Conservation (phyloP, 192 early-diverging fungal genomes). For the Backusella morwellensis region DNA sequence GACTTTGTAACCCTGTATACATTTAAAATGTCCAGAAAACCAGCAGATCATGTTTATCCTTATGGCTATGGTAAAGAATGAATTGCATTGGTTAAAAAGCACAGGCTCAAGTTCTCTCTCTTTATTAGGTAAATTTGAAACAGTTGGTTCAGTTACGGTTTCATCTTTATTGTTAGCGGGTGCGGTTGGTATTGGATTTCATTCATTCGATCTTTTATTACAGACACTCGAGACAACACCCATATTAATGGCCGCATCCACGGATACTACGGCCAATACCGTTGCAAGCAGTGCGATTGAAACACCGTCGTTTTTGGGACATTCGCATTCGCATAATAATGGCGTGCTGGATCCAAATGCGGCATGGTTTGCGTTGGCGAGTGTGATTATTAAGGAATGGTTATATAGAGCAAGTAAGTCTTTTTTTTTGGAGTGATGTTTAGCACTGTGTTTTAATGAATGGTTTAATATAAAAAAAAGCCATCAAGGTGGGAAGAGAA, state of each 20-base stretch:
- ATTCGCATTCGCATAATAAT: conserved; percentile 23
- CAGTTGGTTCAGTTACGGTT: conserved; percentile 62
- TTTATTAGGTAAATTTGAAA: conserved; percentile 54
- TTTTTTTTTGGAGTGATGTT: background rate
- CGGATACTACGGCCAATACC: background rate
- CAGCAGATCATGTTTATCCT: conserved; percentile 61
- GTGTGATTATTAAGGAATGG: conserved; percentile 74
- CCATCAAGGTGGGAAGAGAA: conserved; percentile 58
- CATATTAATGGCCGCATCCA: conserved; percentile 1
- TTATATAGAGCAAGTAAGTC: conserved; percentile 63
- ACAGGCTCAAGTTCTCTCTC: background rate
- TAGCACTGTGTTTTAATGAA: background rate
- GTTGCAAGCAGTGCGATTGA: conserved; percentile 20
- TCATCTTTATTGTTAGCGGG: conserved; percentile 67
- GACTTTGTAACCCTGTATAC: conserved; percentile 83
- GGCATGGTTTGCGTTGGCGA: conserved; percentile 66
- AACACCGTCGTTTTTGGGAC: conserved; percentile 4
- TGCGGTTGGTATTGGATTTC: conserved; percentile 64
- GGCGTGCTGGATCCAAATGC: conserved; percentile 60
- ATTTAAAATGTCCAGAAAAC: conserved; percentile 64
- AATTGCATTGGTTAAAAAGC: no score
- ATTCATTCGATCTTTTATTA: conserved; percentile 56
- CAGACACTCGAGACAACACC: conserved; percentile 9
- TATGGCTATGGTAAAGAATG: conserved; percentile 57
- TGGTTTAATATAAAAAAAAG: conserved; percentile 12